A percentile compares a stretch with the other conserved stretches of the same genome.
These are phyloP conservation scores for Rosa hybrid DNA, from an alignment of 331 rosid species.

Conservation along the genomic window DNA sequence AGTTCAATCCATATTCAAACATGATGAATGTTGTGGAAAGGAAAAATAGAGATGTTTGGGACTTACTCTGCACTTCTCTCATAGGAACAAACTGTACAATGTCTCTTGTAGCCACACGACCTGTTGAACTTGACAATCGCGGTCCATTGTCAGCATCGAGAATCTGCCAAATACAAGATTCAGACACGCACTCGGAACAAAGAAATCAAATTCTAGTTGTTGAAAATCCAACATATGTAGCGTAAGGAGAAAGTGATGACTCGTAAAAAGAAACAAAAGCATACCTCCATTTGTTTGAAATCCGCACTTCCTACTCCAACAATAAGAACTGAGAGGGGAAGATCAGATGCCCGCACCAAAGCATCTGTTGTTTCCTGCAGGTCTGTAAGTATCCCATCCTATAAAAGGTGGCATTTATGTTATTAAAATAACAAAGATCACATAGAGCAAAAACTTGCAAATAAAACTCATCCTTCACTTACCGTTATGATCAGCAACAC, in stretches of 20 bases:
- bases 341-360: constrained; percentile 83
- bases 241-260: not conserved
- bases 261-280: not conserved
- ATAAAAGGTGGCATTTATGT: constrained; percentile 7
- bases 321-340: constrained; percentile 77
- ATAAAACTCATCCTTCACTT: not conserved
- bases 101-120: constrained; percentile 82
- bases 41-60: not conserved
- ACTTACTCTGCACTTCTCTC: constrained; percentile 75
- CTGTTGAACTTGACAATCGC: constrained; percentile 61
- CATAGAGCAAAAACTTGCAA: not conserved
- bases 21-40: not conserved
- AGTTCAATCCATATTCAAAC: not conserved
- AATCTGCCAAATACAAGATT: constrained; percentile 35
- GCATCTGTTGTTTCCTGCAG: constrained; percentile 82
- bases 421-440: not conserved
- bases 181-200: not conserved
- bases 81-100: constrained; percentile 90
- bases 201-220: not conserved
- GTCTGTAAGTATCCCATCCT: constrained; percentile 91
- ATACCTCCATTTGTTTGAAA: constrained; percentile 82
- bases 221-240: not conserved
- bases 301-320: constrained; percentile 91
- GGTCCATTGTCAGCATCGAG: constrained; percentile 81
- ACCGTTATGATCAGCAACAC: constrained; percentile 86